phyloP scores from a whole-genome alignment of 805 yeast species.

The Candida maesae region DNA sequence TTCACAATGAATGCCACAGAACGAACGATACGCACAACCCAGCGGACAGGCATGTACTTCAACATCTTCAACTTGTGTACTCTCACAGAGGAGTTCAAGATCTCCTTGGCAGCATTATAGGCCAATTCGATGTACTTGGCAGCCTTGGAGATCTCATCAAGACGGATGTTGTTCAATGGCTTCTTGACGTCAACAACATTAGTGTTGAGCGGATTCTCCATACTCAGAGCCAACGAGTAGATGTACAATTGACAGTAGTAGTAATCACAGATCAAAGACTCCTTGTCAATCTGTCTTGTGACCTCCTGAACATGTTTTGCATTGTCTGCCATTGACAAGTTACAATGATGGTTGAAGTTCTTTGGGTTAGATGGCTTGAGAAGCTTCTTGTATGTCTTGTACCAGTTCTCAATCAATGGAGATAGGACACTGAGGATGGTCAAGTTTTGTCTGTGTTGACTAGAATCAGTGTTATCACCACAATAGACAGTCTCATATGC shows the following conservation, averaged over 20 bases:
- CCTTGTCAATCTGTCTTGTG: conserved; percentile 50
- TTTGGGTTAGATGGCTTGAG: conserved; percentile 47
- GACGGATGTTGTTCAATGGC: conserved; percentile 36
- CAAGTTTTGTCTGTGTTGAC: conserved; percentile 61
- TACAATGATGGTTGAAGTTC: conserved; percentile 31
- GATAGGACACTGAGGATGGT: conserved; percentile 68
- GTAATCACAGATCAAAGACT: conserved; percentile 75
- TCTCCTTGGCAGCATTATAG: conserved; percentile 77
- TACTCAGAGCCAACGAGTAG: conserved; percentile 71
- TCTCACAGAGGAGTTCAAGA: conserved; percentile 64
- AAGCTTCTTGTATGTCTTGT: conserved; percentile 52
- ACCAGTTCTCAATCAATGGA: conserved; percentile 80
- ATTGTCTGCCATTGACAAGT: conserved; percentile 24
- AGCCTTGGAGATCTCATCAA: conserved; percentile 68
- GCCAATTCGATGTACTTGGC: conserved; percentile 81
- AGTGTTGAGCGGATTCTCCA: conserved; percentile 35
- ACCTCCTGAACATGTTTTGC: conserved; percentile 31
- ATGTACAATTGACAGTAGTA: conserved; percentile 81
- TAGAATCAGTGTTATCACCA: conserved; percentile 46
- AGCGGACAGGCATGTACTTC: conserved; percentile 83
- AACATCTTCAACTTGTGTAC: conserved; percentile 62
- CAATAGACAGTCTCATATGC: conserved; percentile 84
- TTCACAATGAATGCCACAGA: conserved; percentile 90
- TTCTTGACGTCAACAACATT: conserved; percentile 18
- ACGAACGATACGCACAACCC: conserved; percentile 82